Conservation (phyloP, 176 grass and related monocot genomes). For the Miscanthus lutarioriparius region DNA sequence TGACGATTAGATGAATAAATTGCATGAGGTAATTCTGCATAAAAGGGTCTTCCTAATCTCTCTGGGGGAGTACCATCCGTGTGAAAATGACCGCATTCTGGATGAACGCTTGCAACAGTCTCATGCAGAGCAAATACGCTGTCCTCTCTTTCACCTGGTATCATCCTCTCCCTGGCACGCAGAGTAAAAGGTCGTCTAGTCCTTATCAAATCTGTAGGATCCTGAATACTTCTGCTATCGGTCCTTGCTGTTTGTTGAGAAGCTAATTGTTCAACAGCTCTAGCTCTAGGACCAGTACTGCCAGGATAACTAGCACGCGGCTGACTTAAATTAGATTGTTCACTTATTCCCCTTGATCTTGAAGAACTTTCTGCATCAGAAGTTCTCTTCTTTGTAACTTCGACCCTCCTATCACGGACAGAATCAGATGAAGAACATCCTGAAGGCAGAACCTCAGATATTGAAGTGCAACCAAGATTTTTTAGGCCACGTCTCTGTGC, state of each 20-base stretch:
- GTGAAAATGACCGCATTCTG: slow-evolving; percentile 35
- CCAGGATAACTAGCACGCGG: slow-evolving; percentile 35
- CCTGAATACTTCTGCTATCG: slow-evolving; percentile 29
- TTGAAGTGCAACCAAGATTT: slow-evolving; percentile 69
- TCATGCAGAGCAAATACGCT: slow-evolving; percentile 37
- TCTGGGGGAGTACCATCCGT: slow-evolving; percentile 26
- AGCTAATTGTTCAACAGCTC: slow-evolving; percentile 43
- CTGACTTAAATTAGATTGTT: slow-evolving; percentile 33
- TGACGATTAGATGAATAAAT: slow-evolving; percentile 48
- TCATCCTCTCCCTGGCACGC: slow-evolving; percentile 30
- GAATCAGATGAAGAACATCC: slow-evolving; percentile 58
- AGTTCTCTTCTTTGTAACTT: slow-evolving; percentile 45
- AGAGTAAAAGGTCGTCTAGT: slow-evolving; percentile 32
- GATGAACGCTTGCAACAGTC: slow-evolving; percentile 29
- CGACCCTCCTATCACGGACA: slow-evolving; percentile 28
- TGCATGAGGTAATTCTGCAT: slow-evolving; percentile 53
- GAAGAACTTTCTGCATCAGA: slow-evolving; percentile 63
- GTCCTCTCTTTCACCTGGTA: slow-evolving; percentile 34
- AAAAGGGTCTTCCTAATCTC: slow-evolving; percentile 42
- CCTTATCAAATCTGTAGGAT: slow-evolving; percentile 47
- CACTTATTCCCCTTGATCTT: slow-evolving; percentile 48
- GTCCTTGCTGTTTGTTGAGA: slow-evolving; percentile 38
- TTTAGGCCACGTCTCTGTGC: slow-evolving; percentile 53
- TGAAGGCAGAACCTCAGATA: slow-evolving; percentile 64
- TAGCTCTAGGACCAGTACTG: slow-evolving; percentile 37